A percentile compares a stretch with the other conserved stretches of the same genome.
Conservation (phyloP, 257 asterid genomes). For the Solanum raphanifolium region DNA sequence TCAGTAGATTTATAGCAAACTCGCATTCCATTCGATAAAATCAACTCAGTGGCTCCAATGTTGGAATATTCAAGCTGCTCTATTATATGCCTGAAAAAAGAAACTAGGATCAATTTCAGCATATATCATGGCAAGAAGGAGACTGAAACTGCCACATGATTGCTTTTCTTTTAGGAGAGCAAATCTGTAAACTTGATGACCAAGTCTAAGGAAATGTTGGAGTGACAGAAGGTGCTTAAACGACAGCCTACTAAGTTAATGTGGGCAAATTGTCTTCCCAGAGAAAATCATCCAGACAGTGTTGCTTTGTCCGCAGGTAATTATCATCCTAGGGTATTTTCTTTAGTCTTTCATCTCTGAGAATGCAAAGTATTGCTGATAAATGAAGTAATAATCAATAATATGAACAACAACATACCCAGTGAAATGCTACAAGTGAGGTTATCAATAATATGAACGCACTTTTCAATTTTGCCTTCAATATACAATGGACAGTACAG, state of each 20-base stretch:
- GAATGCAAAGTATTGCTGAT: neutral
- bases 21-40: conserved; percentile 88
- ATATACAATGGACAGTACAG: neutral
- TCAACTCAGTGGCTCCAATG: conserved; percentile 66
- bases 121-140: neutral
- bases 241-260: neutral
- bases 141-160: neutral
- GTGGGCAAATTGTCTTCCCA: neutral
- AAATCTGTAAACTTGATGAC: neutral
- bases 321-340: neutral
- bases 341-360: neutral
- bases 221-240: neutral
- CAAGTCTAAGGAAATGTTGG: neutral
- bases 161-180: neutral
- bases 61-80: conserved; percentile 57
- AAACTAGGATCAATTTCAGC: neutral
- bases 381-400: neutral
- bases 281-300: neutral
- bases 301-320: neutral
- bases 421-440: neutral
- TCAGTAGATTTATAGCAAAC: conserved; percentile 92
- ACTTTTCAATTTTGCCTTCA: neutral
- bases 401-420: neutral
- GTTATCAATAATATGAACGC: neutral
- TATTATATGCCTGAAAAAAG: conserved; percentile 44